Conservation (phyloP, 2,329 filamentous ascomycete species). For the Aspergillus costaricaensis region DNA sequence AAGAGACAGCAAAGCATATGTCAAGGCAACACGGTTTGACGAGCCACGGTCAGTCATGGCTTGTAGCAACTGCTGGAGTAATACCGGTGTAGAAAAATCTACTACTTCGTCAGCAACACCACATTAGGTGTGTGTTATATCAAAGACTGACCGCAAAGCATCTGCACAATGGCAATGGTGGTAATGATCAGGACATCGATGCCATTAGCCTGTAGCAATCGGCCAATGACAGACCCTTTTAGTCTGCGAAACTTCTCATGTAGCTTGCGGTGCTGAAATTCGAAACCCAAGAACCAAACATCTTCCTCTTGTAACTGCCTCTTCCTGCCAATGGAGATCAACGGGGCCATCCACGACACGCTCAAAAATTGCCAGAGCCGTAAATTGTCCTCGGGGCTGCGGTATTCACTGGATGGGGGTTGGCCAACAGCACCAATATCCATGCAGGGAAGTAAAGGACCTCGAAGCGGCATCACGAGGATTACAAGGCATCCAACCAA, state of each 20-base stretch:
- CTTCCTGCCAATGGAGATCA: constrained; percentile 66
- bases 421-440: constrained; percentile 63
- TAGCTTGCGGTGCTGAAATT: constrained; percentile 77
- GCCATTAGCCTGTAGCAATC: constrained; percentile 74
- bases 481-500: constrained; percentile 56
- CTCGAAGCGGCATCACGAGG: constrained; percentile 69
- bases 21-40: constrained; percentile 59
- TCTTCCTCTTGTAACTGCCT: constrained; percentile 74
- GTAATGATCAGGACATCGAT: constrained; percentile 73
- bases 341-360: constrained; percentile 76
- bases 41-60: constrained; percentile 61
- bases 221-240: constrained; percentile 68
- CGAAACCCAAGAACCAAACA: constrained; percentile 76
- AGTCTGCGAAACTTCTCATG: constrained; percentile 74
- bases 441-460: constrained; percentile 55
- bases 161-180: constrained; percentile 64
- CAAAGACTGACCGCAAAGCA: constrained; percentile 51
- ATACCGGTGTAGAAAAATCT: constrained; percentile 63
- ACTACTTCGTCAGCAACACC: constrained; percentile 28
- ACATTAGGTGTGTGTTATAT: neutral
- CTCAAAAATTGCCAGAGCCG: constrained; percentile 81
- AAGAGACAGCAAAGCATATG: constrained; percentile 66
- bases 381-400: constrained; percentile 77
- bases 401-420: constrained; percentile 59
- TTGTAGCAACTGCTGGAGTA: constrained; percentile 71